A percentile compares a stretch with the other conserved stretches of the same genome.
phyloP scores from a whole-genome alignment of 202 grass and related monocot species.

The Tripidium arundinaceum region DNA sequence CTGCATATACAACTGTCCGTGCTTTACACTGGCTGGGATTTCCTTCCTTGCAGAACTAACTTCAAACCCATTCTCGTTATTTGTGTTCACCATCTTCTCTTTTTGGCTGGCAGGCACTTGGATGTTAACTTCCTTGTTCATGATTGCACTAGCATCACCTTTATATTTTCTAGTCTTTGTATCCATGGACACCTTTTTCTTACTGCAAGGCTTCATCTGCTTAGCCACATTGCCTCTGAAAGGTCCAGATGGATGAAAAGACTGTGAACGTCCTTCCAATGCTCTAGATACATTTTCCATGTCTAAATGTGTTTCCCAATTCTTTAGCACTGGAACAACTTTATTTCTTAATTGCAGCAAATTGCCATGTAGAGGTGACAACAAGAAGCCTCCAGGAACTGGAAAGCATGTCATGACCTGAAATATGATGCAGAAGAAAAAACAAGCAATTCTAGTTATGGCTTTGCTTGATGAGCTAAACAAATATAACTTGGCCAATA shows the following conservation, averaged over 20 bases:
- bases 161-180: constrained; percentile 14
- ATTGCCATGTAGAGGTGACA: constrained; percentile 55
- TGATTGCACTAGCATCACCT: constrained; percentile 18
- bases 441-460: not conserved
- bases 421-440: constrained; percentile 32
- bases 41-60: constrained; percentile 28
- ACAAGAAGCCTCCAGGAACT: constrained; percentile 57
- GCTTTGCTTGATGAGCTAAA: not conserved
- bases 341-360: constrained; percentile 47
- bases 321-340: constrained; percentile 29
- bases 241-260: constrained; percentile 11
- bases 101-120: not conserved
- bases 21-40: constrained; percentile 35
- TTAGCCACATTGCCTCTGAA: constrained; percentile 26
- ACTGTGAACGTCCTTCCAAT: constrained; percentile 1
- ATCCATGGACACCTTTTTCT: constrained; percentile 21
- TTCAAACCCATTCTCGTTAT: constrained; percentile 39
- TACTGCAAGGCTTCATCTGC: constrained; percentile 17
- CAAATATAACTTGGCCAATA: not conserved
- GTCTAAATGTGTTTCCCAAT: constrained; percentile 15
- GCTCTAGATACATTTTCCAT: constrained; percentile 14
- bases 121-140: constrained; percentile 7
- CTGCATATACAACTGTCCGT: constrained; percentile 32
- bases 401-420: constrained; percentile 76
- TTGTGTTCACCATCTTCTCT: constrained; percentile 36